Percentiles rank a stretch among this genome's conserved stretches.
These are phyloP conservation scores for Clohesyomyces aquaticus DNA, from an alignment of 495 filamentous ascomycete species.

Conservation along the genomic window DNA sequence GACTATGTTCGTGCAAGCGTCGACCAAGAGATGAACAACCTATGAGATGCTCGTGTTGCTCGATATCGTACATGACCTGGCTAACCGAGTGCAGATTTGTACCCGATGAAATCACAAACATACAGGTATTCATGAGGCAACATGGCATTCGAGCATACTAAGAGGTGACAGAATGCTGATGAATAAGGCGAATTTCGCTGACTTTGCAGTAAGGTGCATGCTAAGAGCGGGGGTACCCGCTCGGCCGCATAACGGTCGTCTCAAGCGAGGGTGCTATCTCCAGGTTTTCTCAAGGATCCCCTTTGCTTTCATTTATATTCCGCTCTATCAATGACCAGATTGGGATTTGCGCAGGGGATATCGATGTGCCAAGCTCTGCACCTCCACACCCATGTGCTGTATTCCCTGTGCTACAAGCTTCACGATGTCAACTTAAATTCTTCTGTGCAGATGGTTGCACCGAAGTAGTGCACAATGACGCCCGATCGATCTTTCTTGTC, in stretches of 20 bases:
- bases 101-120: background rate
- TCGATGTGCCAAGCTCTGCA: background rate
- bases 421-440: too few species aligned
- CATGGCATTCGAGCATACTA: background rate
- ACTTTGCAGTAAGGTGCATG: slow-evolving; percentile 6
- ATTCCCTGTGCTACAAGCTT: background rate
- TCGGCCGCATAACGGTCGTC: background rate
- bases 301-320: background rate
- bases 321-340: slow-evolving; percentile 21
- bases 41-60: too few species aligned
- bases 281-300: background rate
- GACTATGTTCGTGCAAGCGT: too few species aligned
- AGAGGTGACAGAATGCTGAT: slow-evolving; percentile 30
- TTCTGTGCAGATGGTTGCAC: background rate
- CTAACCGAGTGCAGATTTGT: background rate
- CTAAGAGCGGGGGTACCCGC: slow-evolving; percentile 1
- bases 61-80: too few species aligned
- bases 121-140: background rate
- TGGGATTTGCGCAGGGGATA: background rate
- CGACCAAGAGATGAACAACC: too few species aligned
- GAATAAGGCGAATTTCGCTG: slow-evolving; percentile 16
- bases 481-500: too few species aligned
- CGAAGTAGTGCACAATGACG: too few species aligned
- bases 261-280: slow-evolving; percentile 4
- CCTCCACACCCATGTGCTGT: background rate